phyloP scores from a whole-genome alignment of 179 eudicot genomes.

The Corrigiola litoralis region DNA sequence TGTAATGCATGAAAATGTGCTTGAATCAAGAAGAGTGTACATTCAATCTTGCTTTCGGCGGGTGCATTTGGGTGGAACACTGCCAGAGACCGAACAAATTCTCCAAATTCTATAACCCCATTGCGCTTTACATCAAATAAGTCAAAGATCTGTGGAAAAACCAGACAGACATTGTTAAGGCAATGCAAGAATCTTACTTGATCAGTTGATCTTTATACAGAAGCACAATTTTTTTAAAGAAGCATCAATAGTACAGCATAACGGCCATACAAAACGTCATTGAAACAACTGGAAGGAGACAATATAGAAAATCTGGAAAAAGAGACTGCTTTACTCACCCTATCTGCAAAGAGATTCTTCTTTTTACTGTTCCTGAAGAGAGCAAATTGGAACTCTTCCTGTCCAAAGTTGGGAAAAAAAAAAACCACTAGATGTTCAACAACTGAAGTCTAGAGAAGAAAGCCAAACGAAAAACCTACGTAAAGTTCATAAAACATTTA shows the following conservation, averaged over 20 bases:
- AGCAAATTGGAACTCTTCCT: slow-evolving; percentile 93
- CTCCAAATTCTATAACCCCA: slow-evolving; percentile 71
- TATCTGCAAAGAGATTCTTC: slow-evolving; percentile 73
- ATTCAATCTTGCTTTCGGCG: slow-evolving; percentile 41
- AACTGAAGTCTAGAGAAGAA: neutral
- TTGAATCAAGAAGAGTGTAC: slow-evolving; percentile 26
- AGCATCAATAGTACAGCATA: too few species aligned
- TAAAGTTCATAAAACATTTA: slow-evolving; percentile 18
- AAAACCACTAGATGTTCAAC: neutral
- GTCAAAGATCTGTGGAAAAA: slow-evolving; percentile 49
- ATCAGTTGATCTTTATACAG: too few species aligned
- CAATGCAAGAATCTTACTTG: too few species aligned
- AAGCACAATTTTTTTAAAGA: too few species aligned
- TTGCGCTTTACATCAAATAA: slow-evolving; percentile 57
- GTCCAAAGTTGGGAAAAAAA: slow-evolving; percentile 9
- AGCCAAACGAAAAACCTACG: neutral
- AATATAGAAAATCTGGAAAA: neutral
- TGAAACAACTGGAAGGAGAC: too few species aligned
- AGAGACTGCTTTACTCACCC: slow-evolving; percentile 40
- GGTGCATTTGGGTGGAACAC: slow-evolving; percentile 69
- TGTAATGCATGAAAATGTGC: neutral
- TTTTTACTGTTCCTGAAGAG: slow-evolving; percentile 73
- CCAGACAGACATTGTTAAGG: neutral
- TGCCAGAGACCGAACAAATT: slow-evolving; percentile 57
- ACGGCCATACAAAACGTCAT: too few species aligned